Percentiles rank a stretch among this genome's conserved stretches.
Evolutionary conservation across 2,329 filamentous ascomycete species (phyloP).

Genomic region (Pleurostoma richardsiae): DNA sequence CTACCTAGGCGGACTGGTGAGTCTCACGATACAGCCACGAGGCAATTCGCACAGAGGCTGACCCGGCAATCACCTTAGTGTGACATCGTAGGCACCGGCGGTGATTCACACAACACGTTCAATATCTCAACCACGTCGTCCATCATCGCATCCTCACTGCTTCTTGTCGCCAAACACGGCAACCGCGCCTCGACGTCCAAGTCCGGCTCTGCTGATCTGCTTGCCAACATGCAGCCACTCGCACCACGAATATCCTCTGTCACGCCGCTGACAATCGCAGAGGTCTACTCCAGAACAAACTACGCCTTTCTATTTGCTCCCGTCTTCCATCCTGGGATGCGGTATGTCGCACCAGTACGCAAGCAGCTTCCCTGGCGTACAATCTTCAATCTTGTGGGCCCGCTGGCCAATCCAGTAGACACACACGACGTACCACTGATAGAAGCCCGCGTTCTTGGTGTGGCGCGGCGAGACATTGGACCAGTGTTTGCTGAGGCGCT

Average conservation of each 20-base stretch:
- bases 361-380: constrained; percentile 89
- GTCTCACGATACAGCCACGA: constrained; percentile 21
- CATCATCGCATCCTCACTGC: constrained; percentile 78
- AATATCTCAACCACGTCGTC: constrained; percentile 96
- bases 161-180: constrained; percentile 90
- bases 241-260: constrained; percentile 72
- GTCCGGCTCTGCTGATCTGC: constrained; percentile 89
- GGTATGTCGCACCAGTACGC: constrained; percentile 78
- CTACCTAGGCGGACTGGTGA: constrained; percentile 80
- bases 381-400: constrained; percentile 95
- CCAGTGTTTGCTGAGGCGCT: constrained; percentile 86
- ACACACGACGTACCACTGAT: constrained; percentile 48
- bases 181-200: constrained; percentile 94
- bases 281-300: constrained; percentile 75
- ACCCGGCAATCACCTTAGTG: constrained; percentile 37
- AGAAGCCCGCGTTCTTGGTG: constrained; percentile 89
- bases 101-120: constrained; percentile 95
- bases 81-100: constrained; percentile 96
- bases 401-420: constrained; percentile 86
- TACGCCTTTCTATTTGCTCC: constrained; percentile 96
- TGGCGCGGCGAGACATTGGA: constrained; percentile 81
- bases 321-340: constrained; percentile 94
- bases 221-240: constrained; percentile 68
- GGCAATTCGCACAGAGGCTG: constrained; percentile 3
- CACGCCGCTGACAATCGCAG: constrained; percentile 62